Base-by-base conservation (phyloP, 1,139 yeast species). In the Nadsonia commutata region DNA sequence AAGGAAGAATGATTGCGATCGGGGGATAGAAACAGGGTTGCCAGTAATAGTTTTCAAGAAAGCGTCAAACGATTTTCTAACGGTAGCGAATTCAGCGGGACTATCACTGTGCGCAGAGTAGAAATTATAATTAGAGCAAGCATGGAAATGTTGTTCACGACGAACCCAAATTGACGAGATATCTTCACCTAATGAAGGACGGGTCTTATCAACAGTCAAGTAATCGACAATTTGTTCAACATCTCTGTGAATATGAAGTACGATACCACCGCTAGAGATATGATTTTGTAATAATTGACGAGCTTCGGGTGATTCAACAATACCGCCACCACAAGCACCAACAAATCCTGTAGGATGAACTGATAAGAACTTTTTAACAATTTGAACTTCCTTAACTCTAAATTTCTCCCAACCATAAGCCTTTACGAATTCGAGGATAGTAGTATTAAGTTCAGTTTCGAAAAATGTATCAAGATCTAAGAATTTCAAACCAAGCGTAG, bases 241-340 rank as follows among this genome's bases (percentile, higher is more conserved):
- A 54, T 84, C 84, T 54, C 99, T 80, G 60, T 88, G 96, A 49
- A 90, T 71, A 56, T 90, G 97, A 47, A 90, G 67, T 7, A 90
- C 97, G 51, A 83, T 72, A 5, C 88, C 83, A 20, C 85, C 86
- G 39, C 63, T 57, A 27, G 62, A 56, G 38, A 67, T 63, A 59
- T 78, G 81, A 9, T 66, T 57, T 54, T 77, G 70, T 57, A 90
- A 67, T 9, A 74, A 51, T 5, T 67, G 67, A 54, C 97, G 74
- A 7, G 93, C 78, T n/a, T 60, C 71, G 11, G 71, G 71, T 27
- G 74, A 72, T 62, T 90, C 98, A 31, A 90, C 95, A 50, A 93
- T 71, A 6, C 99, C 99, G 38, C 99, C 99, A 31, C 99, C 99
- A 45, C 96, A 84, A 1, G 98, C 84, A 43, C 86, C 71, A 31